phyloP scores from a whole-genome alignment of 306 rosid species.

The Rosa lucieae region DNA sequence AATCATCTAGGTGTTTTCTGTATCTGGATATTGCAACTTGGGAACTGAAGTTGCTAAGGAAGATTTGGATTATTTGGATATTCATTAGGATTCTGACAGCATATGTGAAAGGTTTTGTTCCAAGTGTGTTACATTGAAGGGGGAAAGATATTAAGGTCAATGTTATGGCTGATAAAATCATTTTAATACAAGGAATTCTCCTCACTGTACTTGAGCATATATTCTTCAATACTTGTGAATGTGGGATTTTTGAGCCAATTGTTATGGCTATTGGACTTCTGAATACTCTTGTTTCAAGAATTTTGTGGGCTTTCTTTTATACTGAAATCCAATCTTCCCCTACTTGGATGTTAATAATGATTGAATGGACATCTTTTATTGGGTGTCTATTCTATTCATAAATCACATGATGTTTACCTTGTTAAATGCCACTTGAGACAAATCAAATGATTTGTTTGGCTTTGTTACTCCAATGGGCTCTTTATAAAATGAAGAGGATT shows the following conservation, averaged over 20 bases:
- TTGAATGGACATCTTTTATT: not conserved
- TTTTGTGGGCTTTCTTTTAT: not conserved
- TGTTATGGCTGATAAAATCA: not conserved
- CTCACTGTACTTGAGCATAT: not conserved
- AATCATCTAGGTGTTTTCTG: not conserved
- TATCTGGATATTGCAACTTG: not conserved
- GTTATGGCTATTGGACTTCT: not conserved
- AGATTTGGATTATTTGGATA: not conserved
- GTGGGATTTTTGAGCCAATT: not conserved
- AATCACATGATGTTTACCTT: constrained; percentile 5
- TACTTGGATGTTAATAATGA: not conserved
- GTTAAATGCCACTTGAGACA: not conserved
- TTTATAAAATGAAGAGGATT: not conserved
- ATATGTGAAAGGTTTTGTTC: not conserved
- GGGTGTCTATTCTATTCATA: not conserved
- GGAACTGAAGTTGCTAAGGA: not conserved
- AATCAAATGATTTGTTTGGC: not conserved
- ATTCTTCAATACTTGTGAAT: not conserved
- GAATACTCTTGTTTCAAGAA: not conserved
- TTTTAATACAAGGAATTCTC: not conserved
- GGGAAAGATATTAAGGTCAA: not conserved
- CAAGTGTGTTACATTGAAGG: not conserved
- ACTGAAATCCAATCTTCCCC: not conserved
- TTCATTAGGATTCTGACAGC: not conserved
- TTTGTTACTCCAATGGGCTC: not conserved